These are phyloP conservation scores for Trichomonas tenax DNA, from an alignment of 208 protist genomes.

Conservation along the genomic window DNA sequence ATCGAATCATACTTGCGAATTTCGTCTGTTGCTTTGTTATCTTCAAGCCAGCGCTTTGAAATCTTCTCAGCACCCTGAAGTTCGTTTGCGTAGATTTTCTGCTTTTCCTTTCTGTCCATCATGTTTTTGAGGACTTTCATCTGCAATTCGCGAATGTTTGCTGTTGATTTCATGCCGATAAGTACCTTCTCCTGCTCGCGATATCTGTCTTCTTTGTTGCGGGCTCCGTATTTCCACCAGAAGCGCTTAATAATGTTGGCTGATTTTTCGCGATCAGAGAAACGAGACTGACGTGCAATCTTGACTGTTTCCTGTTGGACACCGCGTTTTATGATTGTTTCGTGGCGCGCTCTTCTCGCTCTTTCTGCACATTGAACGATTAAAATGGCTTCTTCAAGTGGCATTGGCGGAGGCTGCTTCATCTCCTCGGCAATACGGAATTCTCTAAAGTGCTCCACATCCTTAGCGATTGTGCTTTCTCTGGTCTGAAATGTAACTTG, in stretches of 20 bases:
- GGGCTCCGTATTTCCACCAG: not conserved
- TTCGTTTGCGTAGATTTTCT: not conserved
- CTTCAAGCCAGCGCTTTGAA: not conserved
- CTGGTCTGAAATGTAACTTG: not conserved
- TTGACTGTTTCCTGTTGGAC: not conserved
- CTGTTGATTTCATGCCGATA: not conserved
- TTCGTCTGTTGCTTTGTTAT: not conserved
- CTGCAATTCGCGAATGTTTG: not conserved
- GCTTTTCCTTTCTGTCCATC: not conserved
- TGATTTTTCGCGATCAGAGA: not conserved
- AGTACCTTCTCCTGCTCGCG: not conserved
- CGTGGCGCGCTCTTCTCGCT: not conserved
- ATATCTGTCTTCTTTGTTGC: not conserved
- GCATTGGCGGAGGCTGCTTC: not conserved
- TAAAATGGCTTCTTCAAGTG: not conserved
- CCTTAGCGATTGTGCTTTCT: not conserved
- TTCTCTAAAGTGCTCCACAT: not conserved
- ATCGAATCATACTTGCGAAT: not conserved
- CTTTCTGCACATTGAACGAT: constrained; percentile 18
- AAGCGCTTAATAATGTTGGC: constrained; percentile 4
- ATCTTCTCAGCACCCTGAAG: not conserved
- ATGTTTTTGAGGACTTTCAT: not conserved
- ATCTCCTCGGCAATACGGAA: not conserved
- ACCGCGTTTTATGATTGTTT: not conserved
- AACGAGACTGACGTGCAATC: not conserved